A percentile compares a stretch with the other conserved stretches of the same genome.
Conservation (phyloP, 345 rosid genomes). For the Eucalyptus curtisii region DNA sequence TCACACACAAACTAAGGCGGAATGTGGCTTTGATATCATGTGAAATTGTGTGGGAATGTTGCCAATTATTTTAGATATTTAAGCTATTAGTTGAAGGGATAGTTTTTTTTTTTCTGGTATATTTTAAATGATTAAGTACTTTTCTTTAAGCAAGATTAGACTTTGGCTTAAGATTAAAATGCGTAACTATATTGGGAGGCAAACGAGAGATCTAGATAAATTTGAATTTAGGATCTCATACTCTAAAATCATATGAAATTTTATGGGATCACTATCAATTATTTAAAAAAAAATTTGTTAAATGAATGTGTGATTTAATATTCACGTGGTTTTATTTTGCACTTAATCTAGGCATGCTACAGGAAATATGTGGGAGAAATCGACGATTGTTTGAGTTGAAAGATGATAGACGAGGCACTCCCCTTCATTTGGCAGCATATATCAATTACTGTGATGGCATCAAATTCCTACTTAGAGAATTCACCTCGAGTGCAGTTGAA, state of each 20-base stretch:
- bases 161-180: neutral
- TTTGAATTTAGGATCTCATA: neutral
- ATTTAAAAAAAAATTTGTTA: neutral
- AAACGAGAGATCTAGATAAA: neutral
- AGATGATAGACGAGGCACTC: neutral
- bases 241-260: neutral
- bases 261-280: neutral
- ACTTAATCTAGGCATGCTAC: neutral
- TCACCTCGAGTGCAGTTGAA: neutral
- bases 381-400: neutral
- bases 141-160: neutral
- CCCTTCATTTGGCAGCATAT: neutral
- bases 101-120: neutral
- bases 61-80: neutral
- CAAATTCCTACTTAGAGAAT: neutral
- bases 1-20: fast-evolving
- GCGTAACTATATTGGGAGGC: neutral
- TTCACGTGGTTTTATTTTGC: neutral
- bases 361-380: neutral
- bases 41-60: neutral
- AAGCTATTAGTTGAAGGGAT: neutral
- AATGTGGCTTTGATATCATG: neutral
- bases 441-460: neutral
- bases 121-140: neutral
- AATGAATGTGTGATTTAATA: neutral